Base-by-base conservation (phyloP, 257 asterid genomes). In the Oldenlandia corymbosa region DNA sequence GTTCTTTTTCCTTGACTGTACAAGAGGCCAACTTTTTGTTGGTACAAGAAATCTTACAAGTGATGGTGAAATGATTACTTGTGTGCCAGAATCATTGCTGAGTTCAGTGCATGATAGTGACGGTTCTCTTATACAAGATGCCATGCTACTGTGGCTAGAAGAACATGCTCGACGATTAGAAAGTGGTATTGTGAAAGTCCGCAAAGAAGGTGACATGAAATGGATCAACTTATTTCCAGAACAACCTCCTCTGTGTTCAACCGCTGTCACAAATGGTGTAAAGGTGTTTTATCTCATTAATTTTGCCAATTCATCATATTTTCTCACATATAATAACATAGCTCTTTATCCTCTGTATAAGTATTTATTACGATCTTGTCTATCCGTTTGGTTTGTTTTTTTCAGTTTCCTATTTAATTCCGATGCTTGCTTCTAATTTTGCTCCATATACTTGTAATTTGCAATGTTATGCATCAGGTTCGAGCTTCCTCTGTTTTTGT, bases 401-500 rank as follows among this genome's bases (percentile, higher is more conserved):
- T 13, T 53, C 13, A 28, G 1, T 47, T 54, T 54, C 7, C 11
- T 31, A 10, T 54, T 17, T 34, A 41, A 37, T 55, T 47, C 10
- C 37, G 23, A 2, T 37, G 53, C 58, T 34, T 43, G 47, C 65
- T 60, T 60, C 65, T 72, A 23, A 49, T 43, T 65, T 76, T 65
- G 64, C 27, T 42, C 64, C 28, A 4, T 11, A 17, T 11, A 36
- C 18, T 53, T 50, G 71, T 56, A 62, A 59, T 23, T 32, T 57
- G 49, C 53, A 34, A 49, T 64, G 58, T 32, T 58, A 50, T 34
- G 53, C 50, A 71, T 48, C 73, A 91, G 98, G 96, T 92, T 50
- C 95, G 99, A 60, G 93, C 95, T 69, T 92, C 99, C 63, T 90
- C 99, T 72, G 84, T 76, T 48, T 67, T 92, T 32, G 86, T 84